Evolutionary conservation across 139 green algal species (phyloP).

Genomic region (Chlorella sorokiniana): DNA sequence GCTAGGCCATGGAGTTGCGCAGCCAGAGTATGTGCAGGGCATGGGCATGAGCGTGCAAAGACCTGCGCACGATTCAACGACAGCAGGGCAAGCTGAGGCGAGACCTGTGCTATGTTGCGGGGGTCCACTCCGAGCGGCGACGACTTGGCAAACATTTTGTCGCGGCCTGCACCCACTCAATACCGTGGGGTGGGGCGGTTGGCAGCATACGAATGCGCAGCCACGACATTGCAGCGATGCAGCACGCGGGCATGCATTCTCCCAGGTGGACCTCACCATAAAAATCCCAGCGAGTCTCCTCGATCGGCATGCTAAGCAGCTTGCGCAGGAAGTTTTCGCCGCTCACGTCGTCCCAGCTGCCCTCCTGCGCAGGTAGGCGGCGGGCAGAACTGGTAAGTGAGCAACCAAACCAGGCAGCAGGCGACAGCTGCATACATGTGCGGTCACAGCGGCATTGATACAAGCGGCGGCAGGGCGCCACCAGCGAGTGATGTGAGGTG

Average conservation of each 20-base stretch:
- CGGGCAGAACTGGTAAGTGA: background rate
- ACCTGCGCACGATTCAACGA: background rate
- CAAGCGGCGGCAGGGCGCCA: no score
- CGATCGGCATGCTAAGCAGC: constrained; percentile 71
- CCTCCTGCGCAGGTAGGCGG: constrained; percentile 45
- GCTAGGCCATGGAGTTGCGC: no score
- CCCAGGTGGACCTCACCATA: background rate
- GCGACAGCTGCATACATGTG: background rate
- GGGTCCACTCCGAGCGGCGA: constrained; percentile 71
- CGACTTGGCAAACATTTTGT: constrained; percentile 5
- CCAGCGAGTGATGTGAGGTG: no score
- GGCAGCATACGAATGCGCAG: no score
- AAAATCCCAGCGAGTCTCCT: constrained; percentile 46
- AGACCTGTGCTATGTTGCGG: constrained; percentile 71
- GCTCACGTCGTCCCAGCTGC: constrained; percentile 81
- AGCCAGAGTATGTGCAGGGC: no score
- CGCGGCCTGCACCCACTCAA: background rate
- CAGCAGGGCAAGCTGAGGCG: background rate
- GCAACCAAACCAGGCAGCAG: background rate
- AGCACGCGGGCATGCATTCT: no score
- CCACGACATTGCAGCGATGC: no score
- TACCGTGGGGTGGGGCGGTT: background rate
- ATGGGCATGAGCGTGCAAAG: background rate
- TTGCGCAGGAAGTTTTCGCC: constrained; percentile 82
- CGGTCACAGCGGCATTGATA: no score